Evolutionary conservation across 2,329 filamentous ascomycete species (phyloP).

Genomic region (Emergomyces orientalis): DNA sequence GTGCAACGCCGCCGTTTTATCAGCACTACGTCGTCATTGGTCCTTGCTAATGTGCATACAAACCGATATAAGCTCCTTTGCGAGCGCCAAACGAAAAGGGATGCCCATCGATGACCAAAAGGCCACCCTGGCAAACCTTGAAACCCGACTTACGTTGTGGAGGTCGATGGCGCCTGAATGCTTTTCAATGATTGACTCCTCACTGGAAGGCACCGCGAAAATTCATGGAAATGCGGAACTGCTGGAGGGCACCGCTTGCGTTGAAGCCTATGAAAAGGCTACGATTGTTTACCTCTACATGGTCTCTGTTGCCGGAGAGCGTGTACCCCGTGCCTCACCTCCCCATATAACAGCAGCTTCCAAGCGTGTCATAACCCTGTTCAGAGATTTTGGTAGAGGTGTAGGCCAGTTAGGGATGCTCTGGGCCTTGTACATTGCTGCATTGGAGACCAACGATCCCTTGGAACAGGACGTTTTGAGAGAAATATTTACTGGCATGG

Average conservation of each 20-base stretch:
- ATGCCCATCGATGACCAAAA: not conserved
- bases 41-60: not conserved
- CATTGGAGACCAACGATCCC: constrained; percentile 25
- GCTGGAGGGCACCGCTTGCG: constrained; percentile 28
- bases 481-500: constrained; percentile 9
- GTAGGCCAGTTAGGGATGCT: constrained; percentile 27
- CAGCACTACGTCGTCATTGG: not conserved
- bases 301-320: constrained; percentile 24
- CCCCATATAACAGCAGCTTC: constrained; percentile 18
- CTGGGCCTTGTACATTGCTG: constrained; percentile 30
- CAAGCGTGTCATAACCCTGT: constrained; percentile 24
- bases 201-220: constrained; percentile 28
- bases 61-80: not conserved
- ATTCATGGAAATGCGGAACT: constrained; percentile 27
- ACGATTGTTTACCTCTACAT: constrained; percentile 29
- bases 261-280: constrained; percentile 31
- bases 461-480: constrained; percentile 25
- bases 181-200: not conserved
- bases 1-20: not conserved
- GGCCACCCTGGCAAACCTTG: not conserved
- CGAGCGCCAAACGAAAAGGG: not conserved
- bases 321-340: constrained; percentile 18
- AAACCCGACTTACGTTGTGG: not conserved
- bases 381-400: constrained; percentile 25
- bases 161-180: not conserved